A percentile compares a stretch with the other conserved stretches of the same genome.
phyloP scores from a whole-genome alignment of 2,329 filamentous ascomycete species.

The Emergomyces pasteurianus region DNA sequence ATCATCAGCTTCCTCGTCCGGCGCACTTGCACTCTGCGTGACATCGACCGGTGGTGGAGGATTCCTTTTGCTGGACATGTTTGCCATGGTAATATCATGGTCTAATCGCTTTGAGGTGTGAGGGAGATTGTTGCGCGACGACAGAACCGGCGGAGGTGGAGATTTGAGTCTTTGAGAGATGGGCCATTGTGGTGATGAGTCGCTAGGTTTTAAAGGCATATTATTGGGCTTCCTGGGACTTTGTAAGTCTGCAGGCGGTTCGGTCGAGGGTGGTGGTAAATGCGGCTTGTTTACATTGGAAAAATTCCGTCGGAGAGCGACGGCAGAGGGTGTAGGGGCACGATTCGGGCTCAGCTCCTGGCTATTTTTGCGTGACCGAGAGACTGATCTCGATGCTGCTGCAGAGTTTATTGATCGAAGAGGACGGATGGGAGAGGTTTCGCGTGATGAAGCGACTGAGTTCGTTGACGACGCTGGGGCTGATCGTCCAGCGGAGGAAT shows the following conservation, averaged over 20 bases:
- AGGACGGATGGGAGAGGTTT: conserved; percentile 35
- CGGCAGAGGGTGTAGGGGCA: conserved; percentile 43
- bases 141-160: conserved; percentile 43
- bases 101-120: conserved; percentile 31
- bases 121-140: conserved; percentile 24
- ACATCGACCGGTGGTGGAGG: neutral
- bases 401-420: conserved; percentile 21
- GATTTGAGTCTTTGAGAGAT: conserved; percentile 37
- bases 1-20: conserved; percentile 13
- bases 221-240: conserved; percentile 50
- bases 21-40: conserved; percentile 21
- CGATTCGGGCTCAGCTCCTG: conserved; percentile 54
- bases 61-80: conserved; percentile 43
- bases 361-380: conserved; percentile 54
- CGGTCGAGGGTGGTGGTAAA: conserved; percentile 47
- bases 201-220: conserved; percentile 20
- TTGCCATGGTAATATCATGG: conserved; percentile 35
- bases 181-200: conserved; percentile 58
- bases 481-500: conserved; percentile 16
- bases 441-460: conserved; percentile 38
- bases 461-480: conserved; percentile 29
- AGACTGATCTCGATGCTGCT: conserved; percentile 24
- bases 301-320: conserved; percentile 54
- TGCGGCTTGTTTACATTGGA: conserved; percentile 57
- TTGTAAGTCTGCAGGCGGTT: conserved; percentile 49